phyloP scores from a whole-genome alignment of 2,329 filamentous ascomycete species.

The Fusarium albidum region DNA sequence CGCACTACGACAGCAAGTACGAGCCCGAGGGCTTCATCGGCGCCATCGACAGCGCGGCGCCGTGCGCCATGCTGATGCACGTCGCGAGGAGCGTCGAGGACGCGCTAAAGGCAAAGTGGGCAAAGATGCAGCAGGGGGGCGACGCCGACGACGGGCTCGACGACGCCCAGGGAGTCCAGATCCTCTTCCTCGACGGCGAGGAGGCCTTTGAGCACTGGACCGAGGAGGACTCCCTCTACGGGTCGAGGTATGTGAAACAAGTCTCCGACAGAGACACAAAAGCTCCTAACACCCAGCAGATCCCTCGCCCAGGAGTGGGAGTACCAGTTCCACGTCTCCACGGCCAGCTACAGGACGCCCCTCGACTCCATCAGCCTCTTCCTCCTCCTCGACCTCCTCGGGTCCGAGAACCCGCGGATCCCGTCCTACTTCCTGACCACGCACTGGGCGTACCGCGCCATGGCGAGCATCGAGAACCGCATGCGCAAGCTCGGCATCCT shows the following conservation, averaged over 20 bases:
- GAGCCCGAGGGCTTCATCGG: conserved; percentile 88
- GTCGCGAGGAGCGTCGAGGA: conserved; percentile 81
- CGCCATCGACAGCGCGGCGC: conserved; percentile 91
- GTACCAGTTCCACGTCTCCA: conserved; percentile 68
- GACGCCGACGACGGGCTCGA: conserved; percentile 65
- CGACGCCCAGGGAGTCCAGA: conserved; percentile 84
- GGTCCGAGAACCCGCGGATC: conserved; percentile 71
- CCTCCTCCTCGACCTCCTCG: conserved; percentile 89
- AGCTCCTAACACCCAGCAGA: conserved; percentile 40
- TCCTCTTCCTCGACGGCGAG: conserved; percentile 91
- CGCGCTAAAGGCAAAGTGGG: conserved; percentile 84
- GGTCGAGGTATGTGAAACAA: conserved; percentile 69
- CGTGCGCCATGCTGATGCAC: conserved; percentile 93
- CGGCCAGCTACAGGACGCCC: conserved; percentile 77
- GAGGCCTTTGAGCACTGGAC: conserved; percentile 89
- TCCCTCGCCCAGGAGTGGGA: conserved; percentile 88
- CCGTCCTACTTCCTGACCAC: conserved; percentile 90
- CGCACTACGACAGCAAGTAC: conserved; percentile 91
- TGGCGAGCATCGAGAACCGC: conserved; percentile 78
- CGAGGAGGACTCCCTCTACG: conserved; percentile 84
- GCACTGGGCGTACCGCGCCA: conserved; percentile 88
- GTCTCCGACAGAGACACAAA: not conserved
- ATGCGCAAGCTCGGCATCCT: conserved; percentile 73
- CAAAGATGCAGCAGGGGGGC: conserved; percentile 70
- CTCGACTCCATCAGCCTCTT: conserved; percentile 87